Evolutionary conservation across 225 moss, liverwort and hornwort species (phyloP).

Genomic region (Physcomitrium patens): DNA sequence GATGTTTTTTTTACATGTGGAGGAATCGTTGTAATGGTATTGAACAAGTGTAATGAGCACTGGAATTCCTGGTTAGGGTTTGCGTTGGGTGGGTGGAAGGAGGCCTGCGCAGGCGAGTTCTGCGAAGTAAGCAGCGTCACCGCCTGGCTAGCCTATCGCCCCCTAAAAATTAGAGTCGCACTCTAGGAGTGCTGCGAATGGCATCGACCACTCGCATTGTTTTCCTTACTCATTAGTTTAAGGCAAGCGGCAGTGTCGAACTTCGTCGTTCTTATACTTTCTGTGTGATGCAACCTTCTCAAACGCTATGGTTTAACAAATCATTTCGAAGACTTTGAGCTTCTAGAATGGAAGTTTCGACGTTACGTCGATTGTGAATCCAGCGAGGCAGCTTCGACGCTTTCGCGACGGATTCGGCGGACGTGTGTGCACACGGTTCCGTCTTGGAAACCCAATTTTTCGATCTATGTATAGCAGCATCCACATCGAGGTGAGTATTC

Average conservation of each 20-base stretch:
- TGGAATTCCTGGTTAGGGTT: constrained; percentile 11
- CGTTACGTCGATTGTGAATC: too few species aligned
- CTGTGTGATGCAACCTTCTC: accelerated
- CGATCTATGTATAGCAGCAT: too few species aligned
- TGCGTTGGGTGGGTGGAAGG: constrained; percentile 33
- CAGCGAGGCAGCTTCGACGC: too few species aligned
- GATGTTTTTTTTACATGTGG: too few species aligned
- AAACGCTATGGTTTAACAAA: constrained; percentile 29
- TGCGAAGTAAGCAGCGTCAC: constrained; percentile 96
- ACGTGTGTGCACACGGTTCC: too few species aligned
- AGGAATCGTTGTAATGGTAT: too few species aligned
- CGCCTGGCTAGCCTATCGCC: constrained; percentile 76
- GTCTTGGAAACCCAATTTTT: too few species aligned
- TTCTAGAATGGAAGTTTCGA: not conserved
- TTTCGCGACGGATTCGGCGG: too few species aligned
- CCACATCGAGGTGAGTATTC: too few species aligned
- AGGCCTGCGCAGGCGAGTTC: constrained; percentile 85
- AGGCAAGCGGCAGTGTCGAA: accelerated
- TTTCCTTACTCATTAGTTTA: constrained; percentile 99
- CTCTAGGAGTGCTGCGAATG: constrained; percentile 49
- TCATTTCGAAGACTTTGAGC: not conserved
- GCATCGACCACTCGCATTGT: constrained; percentile 91
- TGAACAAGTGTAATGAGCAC: too few species aligned
- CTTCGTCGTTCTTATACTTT: accelerated
- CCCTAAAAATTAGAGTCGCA: constrained; percentile 63